These are phyloP conservation scores for Xylaria castorea DNA, from an alignment of 495 filamentous ascomycete genomes.

Conservation along the genomic window DNA sequence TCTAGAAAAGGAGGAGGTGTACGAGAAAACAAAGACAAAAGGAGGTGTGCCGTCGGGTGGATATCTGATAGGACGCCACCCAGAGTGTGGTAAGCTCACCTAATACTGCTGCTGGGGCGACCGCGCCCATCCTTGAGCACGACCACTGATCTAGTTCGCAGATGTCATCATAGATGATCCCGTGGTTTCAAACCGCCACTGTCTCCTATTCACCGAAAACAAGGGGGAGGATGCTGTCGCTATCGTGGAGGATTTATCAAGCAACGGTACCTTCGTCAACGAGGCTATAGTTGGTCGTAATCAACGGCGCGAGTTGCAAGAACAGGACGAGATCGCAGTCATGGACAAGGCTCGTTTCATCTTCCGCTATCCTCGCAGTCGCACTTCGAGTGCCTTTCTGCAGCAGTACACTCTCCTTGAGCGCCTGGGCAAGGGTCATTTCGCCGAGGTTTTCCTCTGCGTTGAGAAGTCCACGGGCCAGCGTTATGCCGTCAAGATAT, in stretches of 20 bases:
- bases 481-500: slow-evolving; percentile 91
- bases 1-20: slow-evolving; percentile 62
- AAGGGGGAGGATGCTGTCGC: slow-evolving; percentile 79
- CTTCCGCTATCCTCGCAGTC: slow-evolving; percentile 84
- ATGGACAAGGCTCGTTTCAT: slow-evolving; percentile 82
- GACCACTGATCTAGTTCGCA: slow-evolving; percentile 44
- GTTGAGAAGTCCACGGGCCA: slow-evolving; percentile 83
- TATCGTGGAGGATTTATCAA: slow-evolving; percentile 90
- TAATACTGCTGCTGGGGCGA: background rate
- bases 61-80: slow-evolving; percentile 90
- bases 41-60: slow-evolving; percentile 73
- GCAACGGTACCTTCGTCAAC: slow-evolving; percentile 96
- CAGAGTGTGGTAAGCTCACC: slow-evolving; percentile 80
- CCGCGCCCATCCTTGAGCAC: background rate
- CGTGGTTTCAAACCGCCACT: slow-evolving; percentile 95
- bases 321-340: slow-evolving; percentile 89
- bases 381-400: slow-evolving; percentile 76
- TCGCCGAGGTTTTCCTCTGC: slow-evolving; percentile 92
- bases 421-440: slow-evolving; percentile 94
- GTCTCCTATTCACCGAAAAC: slow-evolving; percentile 86
- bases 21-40: slow-evolving; percentile 63
- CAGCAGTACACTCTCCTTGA: slow-evolving; percentile 86
- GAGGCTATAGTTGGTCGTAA: slow-evolving; percentile 91
- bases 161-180: slow-evolving; percentile 80
- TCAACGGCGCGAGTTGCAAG: slow-evolving; percentile 82